Percentiles rank a stretch among this genome's conserved stretches.
Evolutionary conservation across 106 monocot species (phyloP).

Genomic region (Dioscorea zingiberensis): DNA sequence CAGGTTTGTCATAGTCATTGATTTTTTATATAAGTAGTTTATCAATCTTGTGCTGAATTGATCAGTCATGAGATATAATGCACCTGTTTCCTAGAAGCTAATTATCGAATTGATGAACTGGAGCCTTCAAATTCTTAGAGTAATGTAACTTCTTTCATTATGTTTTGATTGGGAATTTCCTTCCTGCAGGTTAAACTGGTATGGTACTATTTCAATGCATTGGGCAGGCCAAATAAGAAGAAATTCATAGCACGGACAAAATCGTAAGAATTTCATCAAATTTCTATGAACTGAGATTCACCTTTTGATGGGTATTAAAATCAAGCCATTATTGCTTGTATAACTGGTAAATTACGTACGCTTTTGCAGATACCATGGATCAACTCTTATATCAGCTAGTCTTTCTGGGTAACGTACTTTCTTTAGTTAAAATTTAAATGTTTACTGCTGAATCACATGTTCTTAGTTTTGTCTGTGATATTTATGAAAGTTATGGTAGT

Average conservation of each 20-base stretch:
- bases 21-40: background rate
- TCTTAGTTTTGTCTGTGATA: background rate
- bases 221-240: constrained; percentile 95
- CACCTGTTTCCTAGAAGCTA: background rate
- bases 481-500: background rate
- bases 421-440: background rate
- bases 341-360: background rate
- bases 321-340: background rate
- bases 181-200: constrained; percentile 86
- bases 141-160: too few species aligned
- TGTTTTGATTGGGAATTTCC: background rate
- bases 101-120: too few species aligned
- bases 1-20: background rate
- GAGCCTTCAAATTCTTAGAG: background rate
- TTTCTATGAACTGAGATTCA: background rate
- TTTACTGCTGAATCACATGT: too few species aligned
- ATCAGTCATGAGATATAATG: background rate
- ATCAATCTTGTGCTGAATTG: background rate
- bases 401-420: constrained; percentile 71
- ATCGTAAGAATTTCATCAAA: constrained; percentile 44
- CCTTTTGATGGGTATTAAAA: background rate
- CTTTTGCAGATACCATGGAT: constrained; percentile 86
- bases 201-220: constrained; percentile 99
- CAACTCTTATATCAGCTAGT: constrained; percentile 88
- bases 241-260: constrained; percentile 93